Conservation (phyloP, 345 rosid species). For the Turnera subulata region DNA sequence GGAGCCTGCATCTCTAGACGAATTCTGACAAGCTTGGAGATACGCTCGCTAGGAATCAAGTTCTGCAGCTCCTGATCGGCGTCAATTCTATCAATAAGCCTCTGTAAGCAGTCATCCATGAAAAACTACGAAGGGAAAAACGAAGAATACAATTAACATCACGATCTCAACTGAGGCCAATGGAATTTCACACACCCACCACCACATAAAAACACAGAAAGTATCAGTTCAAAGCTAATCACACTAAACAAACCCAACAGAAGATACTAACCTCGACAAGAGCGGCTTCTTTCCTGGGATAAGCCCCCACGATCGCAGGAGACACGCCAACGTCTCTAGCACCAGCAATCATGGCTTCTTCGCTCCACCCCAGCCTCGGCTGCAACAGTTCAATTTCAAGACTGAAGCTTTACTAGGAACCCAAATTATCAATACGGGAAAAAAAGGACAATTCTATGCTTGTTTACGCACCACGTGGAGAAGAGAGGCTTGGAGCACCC, state of each 20-base stretch:
- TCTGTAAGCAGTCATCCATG: constrained; percentile 84
- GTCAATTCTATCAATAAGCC: constrained; percentile 66
- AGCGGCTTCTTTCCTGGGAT: constrained; percentile 82
- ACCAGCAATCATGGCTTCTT: constrained; percentile 87
- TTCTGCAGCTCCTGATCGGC: constrained; percentile 48
- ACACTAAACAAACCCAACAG: too few relatives aligned
- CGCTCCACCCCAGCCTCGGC: constrained; percentile 77
- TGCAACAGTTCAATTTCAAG: constrained; percentile 18
- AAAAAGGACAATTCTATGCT: background rate
- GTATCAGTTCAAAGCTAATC: too few relatives aligned
- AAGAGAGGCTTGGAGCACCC: constrained; percentile 73
- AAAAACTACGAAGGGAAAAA: constrained; percentile 51
- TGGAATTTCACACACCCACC: background rate
- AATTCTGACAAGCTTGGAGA: constrained; percentile 61
- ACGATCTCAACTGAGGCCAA: background rate
- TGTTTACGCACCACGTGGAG: constrained; percentile 64
- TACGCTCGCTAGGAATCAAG: constrained; percentile 59
- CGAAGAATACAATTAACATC: constrained; percentile 10
- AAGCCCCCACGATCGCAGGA: constrained; percentile 83
- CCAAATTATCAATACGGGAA: background rate
- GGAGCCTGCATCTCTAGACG: constrained; percentile 94
- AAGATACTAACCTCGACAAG: constrained; percentile 98
- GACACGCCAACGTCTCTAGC: constrained; percentile 84
- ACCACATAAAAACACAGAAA: too few relatives aligned
- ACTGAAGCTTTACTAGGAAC: background rate